Percentiles rank a stretch among this genome's conserved stretches.
phyloP scores from a whole-genome alignment of 2,329 filamentous ascomycete genomes.

The Pseudogymnoascus sp. region DNA sequence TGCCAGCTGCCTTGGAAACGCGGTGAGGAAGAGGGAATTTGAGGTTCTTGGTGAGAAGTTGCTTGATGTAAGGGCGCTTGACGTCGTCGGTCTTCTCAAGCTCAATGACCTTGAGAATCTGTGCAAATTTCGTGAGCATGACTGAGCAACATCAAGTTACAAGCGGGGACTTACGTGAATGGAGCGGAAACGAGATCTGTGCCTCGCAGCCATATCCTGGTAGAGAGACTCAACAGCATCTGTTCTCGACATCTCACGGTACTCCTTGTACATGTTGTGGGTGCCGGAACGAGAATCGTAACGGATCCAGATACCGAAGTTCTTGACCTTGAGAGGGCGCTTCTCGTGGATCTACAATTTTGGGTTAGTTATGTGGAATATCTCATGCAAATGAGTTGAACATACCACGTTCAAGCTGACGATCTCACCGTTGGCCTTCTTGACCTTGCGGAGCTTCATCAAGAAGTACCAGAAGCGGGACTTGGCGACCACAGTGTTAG shows the following conservation, averaged over 20 bases:
- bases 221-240: constrained; percentile 95
- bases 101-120: constrained; percentile 99
- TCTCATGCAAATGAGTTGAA: constrained; percentile 20
- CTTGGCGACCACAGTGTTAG: constrained; percentile 97
- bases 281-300: constrained; percentile 99
- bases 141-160: neutral
- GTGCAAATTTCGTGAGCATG: constrained; percentile 15
- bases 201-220: constrained; percentile 98
- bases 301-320: constrained; percentile 99
- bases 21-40: constrained; percentile 99
- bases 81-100: constrained; percentile 88
- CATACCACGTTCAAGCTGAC: constrained; percentile 91
- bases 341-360: constrained; percentile 81
- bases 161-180: constrained; percentile 71
- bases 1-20: constrained; percentile 68
- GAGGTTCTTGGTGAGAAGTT: constrained; percentile 89
- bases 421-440: constrained; percentile 99
- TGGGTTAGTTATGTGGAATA: constrained; percentile 15
- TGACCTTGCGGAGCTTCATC: constrained; percentile 98
- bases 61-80: constrained; percentile 99
- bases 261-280: constrained; percentile 99
- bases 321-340: constrained; percentile 99
- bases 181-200: constrained; percentile 94
- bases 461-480: constrained; percentile 99
- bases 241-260: constrained; percentile 95